Evolutionary conservation across 2,329 filamentous ascomycete genomes (phyloP), one percentile per base, ranked within the genome.

Genomic region (Penicillium sp.): DNA sequence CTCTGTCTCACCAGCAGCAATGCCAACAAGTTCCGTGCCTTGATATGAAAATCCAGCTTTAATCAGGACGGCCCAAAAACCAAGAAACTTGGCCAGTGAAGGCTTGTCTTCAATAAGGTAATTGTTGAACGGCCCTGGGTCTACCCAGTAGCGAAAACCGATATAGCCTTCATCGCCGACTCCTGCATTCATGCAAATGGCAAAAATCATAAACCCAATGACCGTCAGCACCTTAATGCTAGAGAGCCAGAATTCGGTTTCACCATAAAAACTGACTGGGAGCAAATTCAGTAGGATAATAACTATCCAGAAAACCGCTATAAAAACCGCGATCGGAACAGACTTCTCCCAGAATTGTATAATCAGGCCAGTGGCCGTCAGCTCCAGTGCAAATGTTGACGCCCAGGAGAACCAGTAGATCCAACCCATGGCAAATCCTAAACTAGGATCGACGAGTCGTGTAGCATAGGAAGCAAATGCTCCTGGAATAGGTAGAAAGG

Each of bases 381-480:
- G 24, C n/a, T 42, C 39, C 4, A 42, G 17, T 10, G 39, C 39
- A n/a, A 42, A 42, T 20, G 39, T 42, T 12, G 39, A 42, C 4
- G 39, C 39, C 39, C 39, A 42, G 3, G 39, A 42, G 9, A 42
- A 42, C 39, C 39, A 42, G 15, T 42, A 42, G 7, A 42, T 42
- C 39, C 39, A 42, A 6, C 39, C 39, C 39, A 42, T 42, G 13
- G 39, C 39, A 29, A 42, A 42, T 12, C 39, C 39, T n/a, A 42
- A 10, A 5, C 39, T 42, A n/a, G 39, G 39, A 17, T 42, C 39
- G 3, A 42, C 39, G 12, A 42, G 21, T 29, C 39, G 39, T 9
- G 39, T 42, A 7, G 39, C 39, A 29, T 42, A 42, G 4, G 39
- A 42, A 5, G 39, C 39, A 21, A 42, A 42, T 20, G 39, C 39